Base-by-base conservation (phyloP, 2,329 filamentous ascomycete species). In the Botrytis fabae region DNA sequence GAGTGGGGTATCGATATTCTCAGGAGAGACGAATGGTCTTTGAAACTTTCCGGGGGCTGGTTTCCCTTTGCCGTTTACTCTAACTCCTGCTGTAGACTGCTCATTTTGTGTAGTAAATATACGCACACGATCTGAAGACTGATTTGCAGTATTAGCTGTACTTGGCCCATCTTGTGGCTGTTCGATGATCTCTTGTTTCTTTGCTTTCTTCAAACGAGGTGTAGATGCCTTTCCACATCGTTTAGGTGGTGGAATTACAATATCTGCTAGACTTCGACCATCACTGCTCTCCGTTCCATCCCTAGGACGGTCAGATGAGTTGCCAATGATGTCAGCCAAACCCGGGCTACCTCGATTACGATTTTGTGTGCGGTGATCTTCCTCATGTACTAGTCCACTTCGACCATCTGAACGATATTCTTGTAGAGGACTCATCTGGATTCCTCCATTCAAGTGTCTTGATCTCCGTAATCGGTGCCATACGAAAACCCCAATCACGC, bases 191-290 rank as follows among this genome's bases (percentile, higher is more conserved):
- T 57, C 10, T 10, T 9, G 35, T 68, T 42, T 57, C 10, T 42
- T 57, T 4, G 18, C 35, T 38, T 42, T 68, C 35, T 42, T 40
- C 22, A 38, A 51, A 48, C 8, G 63, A 66, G 46, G 14, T 28
- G 14, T 4, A 40, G 22, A 18, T 28, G 9, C 20, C 16, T 54
- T 68, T 42, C 18, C 18, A 32, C 25, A 9, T 3, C 9, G 35
- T 68, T 35, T 57, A 14, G n/a, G 10, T 32, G 48, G 35, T 28
- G 48, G 48, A 25, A 57, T 32, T 22, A 44, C 16, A 32, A 68
- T 68, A 32, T 57, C 65, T 57, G 48, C 48, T 42, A 68, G 20
- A 9, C 65, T 68, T 57, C 35, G 48, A 22, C 25, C 48, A 42
- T 68, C 38, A 28, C 42, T 32, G 7, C 9, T 28, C 35, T 14